Evolutionary conservation across 2,329 filamentous ascomycete genomes (phyloP).

Genomic region (Fusarium sp.): DNA sequence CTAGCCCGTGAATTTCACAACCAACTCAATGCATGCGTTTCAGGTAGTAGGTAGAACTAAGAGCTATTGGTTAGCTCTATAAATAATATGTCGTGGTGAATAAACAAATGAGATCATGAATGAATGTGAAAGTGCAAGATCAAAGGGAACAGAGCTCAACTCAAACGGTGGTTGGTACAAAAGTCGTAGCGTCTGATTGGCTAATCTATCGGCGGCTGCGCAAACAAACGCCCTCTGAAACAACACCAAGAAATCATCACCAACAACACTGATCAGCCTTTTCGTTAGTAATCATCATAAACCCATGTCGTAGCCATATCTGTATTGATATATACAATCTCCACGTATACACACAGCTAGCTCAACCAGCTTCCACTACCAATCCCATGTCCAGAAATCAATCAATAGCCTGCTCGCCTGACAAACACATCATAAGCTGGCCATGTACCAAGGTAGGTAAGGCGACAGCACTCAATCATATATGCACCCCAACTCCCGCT

Average conservation of each 20-base stretch:
- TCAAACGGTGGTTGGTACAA: not conserved
- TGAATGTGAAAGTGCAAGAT: not conserved
- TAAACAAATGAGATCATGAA: not conserved
- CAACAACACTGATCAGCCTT: not conserved
- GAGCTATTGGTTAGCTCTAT: not conserved
- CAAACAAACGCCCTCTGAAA: not conserved
- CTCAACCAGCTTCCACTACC: conserved; percentile 8
- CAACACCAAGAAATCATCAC: not conserved
- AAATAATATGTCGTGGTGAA: not conserved
- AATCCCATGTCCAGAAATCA: conserved; percentile 38
- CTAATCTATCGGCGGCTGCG: not conserved
- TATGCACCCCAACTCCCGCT: conserved; percentile 42
- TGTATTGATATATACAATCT: conserved; percentile 42
- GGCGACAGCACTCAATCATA: conserved; percentile 39
- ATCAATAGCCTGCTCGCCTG: conserved; percentile 32
- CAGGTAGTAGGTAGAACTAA: not conserved
- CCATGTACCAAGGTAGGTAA: not conserved
- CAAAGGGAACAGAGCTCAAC: not conserved
- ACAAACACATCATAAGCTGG: conserved; percentile 37
- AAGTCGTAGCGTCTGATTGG: conserved; percentile 11
- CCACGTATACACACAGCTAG: conserved; percentile 15
- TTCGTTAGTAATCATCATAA: not conserved
- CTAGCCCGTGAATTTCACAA: not conserved
- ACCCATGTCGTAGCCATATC: conserved; percentile 32
- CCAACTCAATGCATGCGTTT: not conserved